Conservation (phyloP, 768 basidiomycete genomes). For the Phlebiopsis gigantea region DNA sequence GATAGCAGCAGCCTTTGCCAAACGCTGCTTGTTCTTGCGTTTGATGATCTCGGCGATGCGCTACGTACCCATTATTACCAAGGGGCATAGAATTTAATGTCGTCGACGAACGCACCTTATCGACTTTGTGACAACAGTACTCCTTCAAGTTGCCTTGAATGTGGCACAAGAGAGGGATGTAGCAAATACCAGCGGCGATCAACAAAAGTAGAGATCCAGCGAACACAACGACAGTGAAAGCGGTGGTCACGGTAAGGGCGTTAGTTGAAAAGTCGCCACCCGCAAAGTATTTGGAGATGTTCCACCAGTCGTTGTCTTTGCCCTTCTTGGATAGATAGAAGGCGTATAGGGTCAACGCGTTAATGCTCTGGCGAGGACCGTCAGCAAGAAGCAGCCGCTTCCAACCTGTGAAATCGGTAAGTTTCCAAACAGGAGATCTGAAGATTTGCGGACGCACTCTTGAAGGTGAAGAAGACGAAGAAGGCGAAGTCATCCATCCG, state of each 20-base stretch:
- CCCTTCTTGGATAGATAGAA: constrained; percentile 62
- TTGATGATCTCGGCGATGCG: constrained; percentile 93
- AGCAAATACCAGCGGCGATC: constrained; percentile 78
- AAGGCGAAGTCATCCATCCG: constrained; percentile 97
- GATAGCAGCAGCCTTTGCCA: constrained; percentile 71
- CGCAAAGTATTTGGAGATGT: constrained; percentile 74
- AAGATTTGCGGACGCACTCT: constrained; percentile 53
- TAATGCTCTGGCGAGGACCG: constrained; percentile 95
- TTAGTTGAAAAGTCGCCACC: constrained; percentile 68
- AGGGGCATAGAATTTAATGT: constrained; percentile 7
- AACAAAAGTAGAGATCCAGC: constrained; percentile 77
- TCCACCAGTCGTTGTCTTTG: constrained; percentile 50
- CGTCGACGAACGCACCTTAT: constrained; percentile 58
- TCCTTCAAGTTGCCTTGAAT: constrained; percentile 99
- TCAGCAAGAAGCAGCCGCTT: constrained; percentile 88
- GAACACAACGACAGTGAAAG: constrained; percentile 89
- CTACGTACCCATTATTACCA: constrained; percentile 30
- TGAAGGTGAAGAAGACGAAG: constrained; percentile 99
- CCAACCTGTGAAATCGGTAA: constrained; percentile 48
- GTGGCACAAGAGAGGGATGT: constrained; percentile 91
- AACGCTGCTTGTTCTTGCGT: constrained; percentile 81
- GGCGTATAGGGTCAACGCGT: constrained; percentile 93
- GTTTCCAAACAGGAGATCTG: neutral
- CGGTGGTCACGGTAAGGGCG: constrained; percentile 79
- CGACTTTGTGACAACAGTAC: constrained; percentile 98